Base-by-base conservation (phyloP, 345 rosid species). In the Gossypium stocksii region DNA sequence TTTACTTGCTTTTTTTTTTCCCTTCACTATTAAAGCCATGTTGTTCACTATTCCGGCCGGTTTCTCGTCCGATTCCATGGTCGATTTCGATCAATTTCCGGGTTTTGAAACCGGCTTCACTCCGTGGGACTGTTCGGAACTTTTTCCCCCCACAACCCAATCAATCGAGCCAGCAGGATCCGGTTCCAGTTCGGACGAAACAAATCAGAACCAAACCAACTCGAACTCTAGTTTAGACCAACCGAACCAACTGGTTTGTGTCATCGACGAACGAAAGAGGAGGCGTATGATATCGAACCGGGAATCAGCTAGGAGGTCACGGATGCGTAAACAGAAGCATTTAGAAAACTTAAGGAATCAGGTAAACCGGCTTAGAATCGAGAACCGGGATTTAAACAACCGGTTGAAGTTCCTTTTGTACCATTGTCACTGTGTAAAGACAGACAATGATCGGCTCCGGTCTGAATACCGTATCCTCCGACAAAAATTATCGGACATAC, bases 281-380 rank as follows among this genome's bases (percentile, higher is more conserved):
- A 88, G 87, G 80, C 85, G 98, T 44, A 92, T 88, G 97, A 74
- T 88, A 71, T 94, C 98, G 64, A 94, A 92, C 89, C 88, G 97
- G 74, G 94, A 94, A 72, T 92, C 98, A 9, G 97, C 98, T 10
- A 82, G 90, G 85, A 82, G 97, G 77, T 92, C 97, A 0, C 82
- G 97, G 77, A 84, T 88, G 90, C 88, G 97, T 73, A 90, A 90
- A 66, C 94, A 90, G 77, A 88, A 76, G 84, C 93, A 90, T 78
- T 73, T 86, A 75, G 93, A 92, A 74, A 88, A 87, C 82, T 72
- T 94, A 78, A 83, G 90, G 82, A 86, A 84, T 77, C 90, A 88
- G 82, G 82, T 75, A 85, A 89, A 81, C 87, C 89, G 84, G 78
- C 85, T 94, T 23, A 82, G 81, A 78, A 22, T 80, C 41, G 90